Evolutionary conservation across 1,284 basidiomycete genomes (phyloP), one percentile per base, ranked within the genome.

Genomic region (Mycena sp.): DNA sequence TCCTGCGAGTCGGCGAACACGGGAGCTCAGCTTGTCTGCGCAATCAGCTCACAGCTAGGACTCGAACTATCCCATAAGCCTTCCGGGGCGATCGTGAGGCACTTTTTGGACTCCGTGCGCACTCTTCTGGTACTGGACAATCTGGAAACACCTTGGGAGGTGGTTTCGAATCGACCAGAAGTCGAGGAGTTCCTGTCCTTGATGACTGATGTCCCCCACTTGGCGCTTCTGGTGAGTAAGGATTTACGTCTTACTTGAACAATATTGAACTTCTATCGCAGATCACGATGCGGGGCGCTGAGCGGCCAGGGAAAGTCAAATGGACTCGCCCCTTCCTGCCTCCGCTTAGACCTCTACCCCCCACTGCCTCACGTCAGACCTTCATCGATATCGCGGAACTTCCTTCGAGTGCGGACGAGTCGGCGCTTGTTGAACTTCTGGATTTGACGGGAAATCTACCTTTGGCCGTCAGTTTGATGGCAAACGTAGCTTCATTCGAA

Each of bases 101-200:
- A 1, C 16, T 16, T 21, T 40, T 14, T 46, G 57, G 14, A 21
- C 37, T 3, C 16, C 40, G 3, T 9, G 29, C 44, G 12, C 40
- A n/a, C 32, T n/a, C 44, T 61, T 1, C 17, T 61, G 12, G 29
- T 55, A 4, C 32, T 61, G 16, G 59, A 61, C 26, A 56, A 56
- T 49, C 38, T 61, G 6, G 60, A 61, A 29, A 38, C 52, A 0
- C 29, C 52, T 17, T 77, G 74, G 75, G 73, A 76, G 40, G 53
- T 68, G 2, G 29, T 60, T 11, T 48, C 65, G 12, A 63, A 63
- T 19, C 70, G 70, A 6, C 52, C 61, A n/a, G 67, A 68, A 9
- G 37, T 51, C 1, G 49, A 51, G 12, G 49, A 38, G 9, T 51
- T 51, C 17, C 19, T 51, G 7, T 16, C 49, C 5, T n/a, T 52